Evolutionary conservation across 768 basidiomycete genomes (phyloP), one percentile per base, ranked within the genome.

Genomic region (Imleria badia): DNA sequence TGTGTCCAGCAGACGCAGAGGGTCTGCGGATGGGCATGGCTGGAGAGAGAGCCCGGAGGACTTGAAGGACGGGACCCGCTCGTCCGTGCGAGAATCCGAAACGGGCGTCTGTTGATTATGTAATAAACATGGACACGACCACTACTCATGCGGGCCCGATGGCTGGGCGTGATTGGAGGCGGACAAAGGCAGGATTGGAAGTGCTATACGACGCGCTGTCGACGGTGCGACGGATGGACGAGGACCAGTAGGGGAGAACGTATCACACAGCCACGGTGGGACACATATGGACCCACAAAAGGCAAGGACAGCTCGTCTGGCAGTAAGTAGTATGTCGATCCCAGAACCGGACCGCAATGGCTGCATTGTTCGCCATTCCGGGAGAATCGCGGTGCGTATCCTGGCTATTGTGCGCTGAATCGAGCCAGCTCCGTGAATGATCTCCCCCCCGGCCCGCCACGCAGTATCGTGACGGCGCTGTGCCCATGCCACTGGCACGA

Each of bases 21-120:
- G 83, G 76, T 59, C 86, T 78, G 63, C 87, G 83, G 58, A 76
- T 76, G 68, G 82, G 81, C 67, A 75, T 78, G 54, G 59, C 60
- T 61, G 55, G 43, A 39, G 23, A 45, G 33, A 51, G 53, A 62
- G 66, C 67, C 70, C 59, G 43, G 20, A 29, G 35, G 45, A 43
- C 44, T 26, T 26, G 26, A 35, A 39, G 53, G 48, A 40, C 54
- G 51, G 31, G 45, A 47, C 35, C 26, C 42, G 36, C 51, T 51
- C 54, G 66, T 53, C 45, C 59, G 66, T 59, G 65, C 50, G 65
- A 60, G 58, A 65, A 52, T 59, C 43, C 52, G 54, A 55, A 9
- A 26, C 12, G 43, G n/a, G 26, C 41, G 6, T 12, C 11, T 33
- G 30, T 20, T 42, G 52, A 41, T 53, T 53, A 53, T 47, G 52